phyloP scores from a whole-genome alignment of 768 basidiomycete genomes.

The Russula sp. region DNA sequence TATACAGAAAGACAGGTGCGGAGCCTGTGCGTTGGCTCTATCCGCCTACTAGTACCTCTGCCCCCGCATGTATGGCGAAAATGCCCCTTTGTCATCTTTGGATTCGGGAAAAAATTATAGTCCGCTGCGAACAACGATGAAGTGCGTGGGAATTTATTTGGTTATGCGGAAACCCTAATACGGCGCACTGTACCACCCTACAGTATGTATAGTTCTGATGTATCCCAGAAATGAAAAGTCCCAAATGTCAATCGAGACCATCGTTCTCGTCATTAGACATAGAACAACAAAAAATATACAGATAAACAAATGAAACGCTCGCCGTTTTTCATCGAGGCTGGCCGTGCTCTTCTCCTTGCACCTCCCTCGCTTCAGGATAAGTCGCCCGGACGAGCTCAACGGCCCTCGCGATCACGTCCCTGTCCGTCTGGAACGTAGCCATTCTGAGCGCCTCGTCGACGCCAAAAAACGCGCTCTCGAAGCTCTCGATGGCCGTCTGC shows the following conservation, averaged over 20 bases:
- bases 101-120: too few species aligned
- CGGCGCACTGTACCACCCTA: neutral
- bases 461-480: conserved; percentile 8
- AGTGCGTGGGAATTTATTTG: too few species aligned
- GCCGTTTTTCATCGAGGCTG: too few species aligned
- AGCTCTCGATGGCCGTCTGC: conserved; percentile 24
- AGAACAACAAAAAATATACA: neutral
- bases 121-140: too few species aligned
- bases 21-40: too few species aligned
- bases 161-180: too few species aligned
- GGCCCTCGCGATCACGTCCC: conserved; percentile 8
- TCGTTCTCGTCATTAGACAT: neutral
- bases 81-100: too few species aligned
- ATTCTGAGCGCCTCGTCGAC: conserved; percentile 1
- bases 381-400: conserved; percentile 8
- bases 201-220: neutral
- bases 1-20: too few species aligned
- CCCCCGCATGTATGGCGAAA: too few species aligned
- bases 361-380: conserved; percentile 7
- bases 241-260: neutral
- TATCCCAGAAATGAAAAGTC: neutral
- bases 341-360: neutral
- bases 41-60: too few species aligned
- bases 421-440: conserved; percentile 12
- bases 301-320: neutral